Evolutionary conservation across 1,284 basidiomycete genomes (phyloP).

Genomic region (Cutaneotrichosporon mucoides): DNA sequence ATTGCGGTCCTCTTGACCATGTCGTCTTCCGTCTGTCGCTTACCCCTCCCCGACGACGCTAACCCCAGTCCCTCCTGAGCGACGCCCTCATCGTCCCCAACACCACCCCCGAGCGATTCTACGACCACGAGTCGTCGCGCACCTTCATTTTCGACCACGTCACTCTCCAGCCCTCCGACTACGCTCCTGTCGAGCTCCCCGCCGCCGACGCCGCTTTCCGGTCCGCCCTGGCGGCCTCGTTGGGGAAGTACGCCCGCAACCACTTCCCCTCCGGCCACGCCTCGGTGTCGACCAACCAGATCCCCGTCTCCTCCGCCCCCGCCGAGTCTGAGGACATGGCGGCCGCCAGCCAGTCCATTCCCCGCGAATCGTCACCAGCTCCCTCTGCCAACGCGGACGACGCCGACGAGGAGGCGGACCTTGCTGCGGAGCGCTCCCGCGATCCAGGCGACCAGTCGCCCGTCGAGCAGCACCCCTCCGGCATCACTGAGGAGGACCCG

Average conservation of each 20-base stretch:
- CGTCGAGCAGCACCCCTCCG: neutral
- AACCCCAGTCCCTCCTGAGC: conserved; percentile 32
- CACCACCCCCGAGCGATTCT: conserved; percentile 58
- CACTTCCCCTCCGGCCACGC: conserved; percentile 72
- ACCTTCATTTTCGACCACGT: conserved; percentile 79
- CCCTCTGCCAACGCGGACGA: neutral
- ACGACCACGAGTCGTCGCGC: conserved; percentile 71
- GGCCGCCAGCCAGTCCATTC: neutral
- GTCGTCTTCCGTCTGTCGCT: too few species aligned
- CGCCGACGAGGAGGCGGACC: conserved; percentile 1
- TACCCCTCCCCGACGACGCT: too few species aligned
- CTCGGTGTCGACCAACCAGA: conserved; percentile 58
- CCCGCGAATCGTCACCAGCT: neutral
- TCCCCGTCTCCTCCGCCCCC: conserved; percentile 14
- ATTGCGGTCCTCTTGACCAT: too few species aligned
- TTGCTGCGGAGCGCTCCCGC: conserved; percentile 13
- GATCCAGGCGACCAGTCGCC: conserved; percentile 20
- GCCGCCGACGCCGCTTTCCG: conserved; percentile 67
- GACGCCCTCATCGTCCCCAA: conserved; percentile 34
- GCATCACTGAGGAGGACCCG: neutral
- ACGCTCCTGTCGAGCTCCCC: conserved; percentile 61
- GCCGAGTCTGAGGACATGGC: too few species aligned
- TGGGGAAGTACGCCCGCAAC: conserved; percentile 65
- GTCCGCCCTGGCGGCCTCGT: conserved; percentile 62
- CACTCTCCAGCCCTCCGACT: conserved; percentile 60